Evolutionary conservation across 805 yeast genomes (phyloP).

Genomic region (Wickerhamiella kazuoi): DNA sequence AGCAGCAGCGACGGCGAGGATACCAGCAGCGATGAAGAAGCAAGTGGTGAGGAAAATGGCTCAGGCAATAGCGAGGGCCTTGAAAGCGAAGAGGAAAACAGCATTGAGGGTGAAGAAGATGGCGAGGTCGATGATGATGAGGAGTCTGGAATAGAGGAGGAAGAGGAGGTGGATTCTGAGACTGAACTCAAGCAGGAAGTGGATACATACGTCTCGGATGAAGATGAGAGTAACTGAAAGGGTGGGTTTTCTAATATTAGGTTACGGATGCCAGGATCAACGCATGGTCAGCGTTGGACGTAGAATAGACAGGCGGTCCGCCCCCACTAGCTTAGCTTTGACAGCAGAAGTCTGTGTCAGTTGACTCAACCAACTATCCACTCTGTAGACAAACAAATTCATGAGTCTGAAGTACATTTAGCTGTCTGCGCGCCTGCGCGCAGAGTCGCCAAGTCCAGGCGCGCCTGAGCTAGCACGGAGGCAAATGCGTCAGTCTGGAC

Average conservation of each 20-base stretch:
- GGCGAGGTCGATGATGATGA: neutral
- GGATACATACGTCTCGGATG: neutral
- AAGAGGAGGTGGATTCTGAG: conserved; percentile 1
- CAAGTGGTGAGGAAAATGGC: neutral
- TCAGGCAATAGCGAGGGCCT: conserved; percentile 1
- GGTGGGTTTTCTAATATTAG: too few species aligned
- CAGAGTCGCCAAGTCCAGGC: conserved; percentile 10
- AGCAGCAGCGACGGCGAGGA: conserved; percentile 6
- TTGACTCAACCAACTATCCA: too few species aligned
- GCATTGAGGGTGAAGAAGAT: conserved; percentile 3
- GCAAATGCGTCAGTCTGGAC: conserved; percentile 10
- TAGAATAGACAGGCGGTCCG: too few species aligned
- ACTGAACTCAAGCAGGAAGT: neutral
- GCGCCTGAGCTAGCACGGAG: conserved; percentile 9
- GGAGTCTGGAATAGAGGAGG: conserved; percentile 2
- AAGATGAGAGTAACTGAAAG: conserved; percentile 13
- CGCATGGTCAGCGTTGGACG: too few species aligned
- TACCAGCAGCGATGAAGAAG: neutral
- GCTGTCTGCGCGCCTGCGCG: too few species aligned
- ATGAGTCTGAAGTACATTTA: too few species aligned
- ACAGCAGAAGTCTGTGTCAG: too few species aligned
- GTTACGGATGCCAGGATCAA: too few species aligned
- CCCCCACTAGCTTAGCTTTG: too few species aligned
- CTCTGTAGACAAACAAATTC: too few species aligned
- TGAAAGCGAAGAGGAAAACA: conserved; percentile 3